Evolutionary conservation across 202 grass and related monocot species (phyloP), one percentile per base, ranked within the genome.

Genomic region (Panicum hallii): DNA sequence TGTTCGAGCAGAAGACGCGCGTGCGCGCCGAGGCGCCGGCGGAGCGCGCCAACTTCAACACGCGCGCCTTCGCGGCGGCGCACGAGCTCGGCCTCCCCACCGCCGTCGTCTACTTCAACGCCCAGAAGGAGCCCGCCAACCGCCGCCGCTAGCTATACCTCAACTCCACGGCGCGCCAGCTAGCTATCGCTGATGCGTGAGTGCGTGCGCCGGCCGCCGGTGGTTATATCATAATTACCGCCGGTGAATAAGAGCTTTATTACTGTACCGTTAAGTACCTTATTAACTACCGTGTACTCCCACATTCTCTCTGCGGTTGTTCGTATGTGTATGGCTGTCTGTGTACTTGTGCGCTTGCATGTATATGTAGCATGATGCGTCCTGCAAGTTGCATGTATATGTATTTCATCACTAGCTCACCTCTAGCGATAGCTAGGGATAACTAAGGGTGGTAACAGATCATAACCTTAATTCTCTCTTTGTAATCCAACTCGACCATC

Each of bases 31-130:
- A 42, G 44, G 38, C 6, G 11, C 71, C 86, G 12, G 48, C 17
- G 3, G 71, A 68, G 23, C 82, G 90, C 4, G 69, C 82, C 52
- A 82, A 94, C 86, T 97, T 97, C 86, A 94, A 79, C 90, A 94
- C 94, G 1, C 89, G 93, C 9, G 71, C 69, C 1, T 96, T 93
- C 80, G 89, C 91, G 6, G 81, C 63, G 49, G 43, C 45, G 77
- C 80, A 96, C 17, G 63, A 83, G 20, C 88, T 96, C 49, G 89
- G 93, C 62, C 86, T 96, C 64, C 93, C 93, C 45, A 82, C 85
- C 77, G 90, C 93, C 72, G 90, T 86, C 76, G 88, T 91, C 83
- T 93, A 93, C 88, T 93, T 93, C 90, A 95, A 95, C 72, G 84
- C 86, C 5, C 93, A 95, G 83, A 95, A 87, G 84, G 93, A 95